Percentiles rank a stretch among this genome's conserved stretches.
Conservation (phyloP, 2,329 filamentous ascomycete species). For the Phaeosphaeria sp. region DNA sequence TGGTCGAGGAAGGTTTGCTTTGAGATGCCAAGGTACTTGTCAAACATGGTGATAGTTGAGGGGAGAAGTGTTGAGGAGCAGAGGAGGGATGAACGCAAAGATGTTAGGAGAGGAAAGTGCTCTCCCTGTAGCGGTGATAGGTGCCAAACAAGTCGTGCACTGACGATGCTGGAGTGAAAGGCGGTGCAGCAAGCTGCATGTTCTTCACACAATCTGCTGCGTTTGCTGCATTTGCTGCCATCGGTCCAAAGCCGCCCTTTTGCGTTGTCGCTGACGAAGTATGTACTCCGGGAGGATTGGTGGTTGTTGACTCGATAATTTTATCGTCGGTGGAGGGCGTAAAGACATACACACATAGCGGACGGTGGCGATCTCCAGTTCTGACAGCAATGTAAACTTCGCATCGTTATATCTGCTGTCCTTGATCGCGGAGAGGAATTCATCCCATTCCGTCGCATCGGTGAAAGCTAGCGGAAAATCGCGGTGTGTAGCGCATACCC, state of each 20-base stretch:
- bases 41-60: conserved; percentile 3
- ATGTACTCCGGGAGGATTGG: background rate
- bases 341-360: background rate
- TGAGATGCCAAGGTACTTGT: background rate
- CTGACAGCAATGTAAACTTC: background rate
- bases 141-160: background rate
- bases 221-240: background rate
- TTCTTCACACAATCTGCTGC: background rate
- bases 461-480: background rate
- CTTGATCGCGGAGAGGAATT: background rate
- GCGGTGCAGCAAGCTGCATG: conserved; percentile 2
- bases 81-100: background rate
- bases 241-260: background rate
- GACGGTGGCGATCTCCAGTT: background rate
- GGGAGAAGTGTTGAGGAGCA: background rate
- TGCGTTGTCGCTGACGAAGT: background rate
- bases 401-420: background rate
- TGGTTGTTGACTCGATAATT: background rate
- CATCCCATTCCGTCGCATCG: background rate
- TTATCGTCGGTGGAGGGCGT: background rate
- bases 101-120: background rate
- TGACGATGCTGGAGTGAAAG: background rate
- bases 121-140: too few species aligned
- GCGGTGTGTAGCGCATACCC: background rate
- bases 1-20: conserved; percentile 11